A percentile compares a stretch with the other conserved stretches of the same genome.
Evolutionary conservation across 306 rosid species (phyloP).

Genomic region (Cicer chorassanicum): DNA sequence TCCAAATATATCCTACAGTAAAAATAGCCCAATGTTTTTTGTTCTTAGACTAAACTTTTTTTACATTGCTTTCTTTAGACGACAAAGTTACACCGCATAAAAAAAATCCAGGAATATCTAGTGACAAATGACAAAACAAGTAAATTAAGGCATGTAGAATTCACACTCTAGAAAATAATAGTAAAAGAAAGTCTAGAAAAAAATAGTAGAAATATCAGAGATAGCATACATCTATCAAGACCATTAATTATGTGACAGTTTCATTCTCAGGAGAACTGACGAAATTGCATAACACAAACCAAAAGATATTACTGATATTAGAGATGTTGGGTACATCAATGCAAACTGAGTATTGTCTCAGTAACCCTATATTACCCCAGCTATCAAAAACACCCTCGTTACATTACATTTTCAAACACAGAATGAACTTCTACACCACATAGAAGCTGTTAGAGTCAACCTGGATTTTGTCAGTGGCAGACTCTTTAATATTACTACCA

Average conservation of each 20-base stretch:
- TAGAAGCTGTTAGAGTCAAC: conserved; percentile 59
- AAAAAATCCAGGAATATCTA: too few relatives aligned
- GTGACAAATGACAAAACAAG: too few relatives aligned
- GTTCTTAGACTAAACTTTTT: too few relatives aligned
- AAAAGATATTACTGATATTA: conserved; percentile 45
- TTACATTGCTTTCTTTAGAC: too few relatives aligned
- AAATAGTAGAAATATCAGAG: not conserved
- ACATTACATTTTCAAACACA: conserved; percentile 46
- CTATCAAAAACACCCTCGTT: conserved; percentile 48
- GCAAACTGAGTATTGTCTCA: conserved; percentile 42
- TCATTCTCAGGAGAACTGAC: conserved; percentile 47
- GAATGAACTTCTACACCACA: conserved; percentile 46
- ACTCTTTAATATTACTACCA: conserved; percentile 62
- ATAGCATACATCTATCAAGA: conserved; percentile 38
- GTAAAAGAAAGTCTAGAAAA: not conserved
- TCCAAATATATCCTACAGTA: too few relatives aligned
- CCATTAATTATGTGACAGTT: conserved; percentile 51
- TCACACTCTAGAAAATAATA: too few relatives aligned
- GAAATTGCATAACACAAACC: conserved; percentile 47
- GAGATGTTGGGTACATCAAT: conserved; percentile 53
- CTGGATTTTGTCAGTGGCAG: conserved; percentile 51
- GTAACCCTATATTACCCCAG: conserved; percentile 45
- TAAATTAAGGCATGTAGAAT: too few relatives aligned
- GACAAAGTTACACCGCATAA: too few relatives aligned
- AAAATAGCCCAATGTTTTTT: too few relatives aligned